Conservation (phyloP, 179 eudicot species). For the Silene coronaria region DNA sequence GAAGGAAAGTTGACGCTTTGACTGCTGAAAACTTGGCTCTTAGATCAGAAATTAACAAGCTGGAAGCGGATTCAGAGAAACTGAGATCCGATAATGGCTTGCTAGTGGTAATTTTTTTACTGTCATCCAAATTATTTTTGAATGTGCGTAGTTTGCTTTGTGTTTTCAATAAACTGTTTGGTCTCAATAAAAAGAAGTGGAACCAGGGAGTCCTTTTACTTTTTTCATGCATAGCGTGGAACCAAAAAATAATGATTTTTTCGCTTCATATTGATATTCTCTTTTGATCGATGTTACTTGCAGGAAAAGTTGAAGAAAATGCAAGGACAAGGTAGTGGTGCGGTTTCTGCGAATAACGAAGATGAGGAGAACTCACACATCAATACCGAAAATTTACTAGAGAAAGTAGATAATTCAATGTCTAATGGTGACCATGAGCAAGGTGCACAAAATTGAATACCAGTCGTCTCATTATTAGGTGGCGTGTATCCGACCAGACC, state of each 20-base stretch:
- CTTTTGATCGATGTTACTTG: background rate
- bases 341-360: slow-evolving; percentile 22
- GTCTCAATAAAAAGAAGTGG: too few species aligned
- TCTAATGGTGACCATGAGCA: slow-evolving; percentile 31
- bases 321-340: slow-evolving; percentile 29
- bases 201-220: too few species aligned
- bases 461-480: background rate
- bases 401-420: slow-evolving; percentile 52
- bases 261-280: background rate
- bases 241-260: too few species aligned
- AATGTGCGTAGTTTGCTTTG: background rate
- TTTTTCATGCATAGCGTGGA: too few species aligned
- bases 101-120: slow-evolving; percentile 38
- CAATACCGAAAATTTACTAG: slow-evolving; percentile 58
- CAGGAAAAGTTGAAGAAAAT: slow-evolving; percentile 53
- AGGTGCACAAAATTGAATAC: slow-evolving; percentile 11
- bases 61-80: slow-evolving; percentile 56
- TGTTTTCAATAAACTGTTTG: too few species aligned
- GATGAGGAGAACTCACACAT: slow-evolving; percentile 33
- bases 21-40: slow-evolving; percentile 69
- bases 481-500: slow-evolving; percentile 3
- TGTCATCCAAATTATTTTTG: too few species aligned
- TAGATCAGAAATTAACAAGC: slow-evolving; percentile 59
- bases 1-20: slow-evolving; percentile 58
- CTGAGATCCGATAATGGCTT: slow-evolving; percentile 61